Base-by-base conservation (phyloP, 139 green algal species). In the Chlamydomonas sp. region DNA sequence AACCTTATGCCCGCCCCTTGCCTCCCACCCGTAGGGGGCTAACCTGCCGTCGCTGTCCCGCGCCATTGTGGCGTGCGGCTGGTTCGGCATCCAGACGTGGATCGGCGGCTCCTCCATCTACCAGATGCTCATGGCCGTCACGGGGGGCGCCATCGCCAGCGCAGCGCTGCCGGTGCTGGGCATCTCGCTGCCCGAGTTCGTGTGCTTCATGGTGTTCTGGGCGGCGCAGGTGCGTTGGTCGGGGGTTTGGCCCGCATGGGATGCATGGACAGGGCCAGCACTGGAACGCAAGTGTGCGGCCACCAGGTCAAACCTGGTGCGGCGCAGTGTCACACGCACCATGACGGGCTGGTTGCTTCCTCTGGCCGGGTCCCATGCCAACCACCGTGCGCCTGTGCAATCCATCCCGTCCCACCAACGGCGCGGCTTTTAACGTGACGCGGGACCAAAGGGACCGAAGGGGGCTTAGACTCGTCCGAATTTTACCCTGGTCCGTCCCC, bases 11-110 rank as follows among this genome's bases (percentile, higher is more conserved):
- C 15, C 58, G 18, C 58, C 77, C 58, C 77, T 57, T 61, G 0
- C 31, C 31, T 9, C 12, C 8, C 73, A 15, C 73, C 57, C 61
- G 3, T 80, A 90, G 75, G 94, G 95, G 78, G 90, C 95, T n/a
- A 94, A 95, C 86, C 76, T 97, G 20, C 92, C 95, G 1, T 94
- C 93, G 5, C 84, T 96, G 10, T 89, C 93, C 4, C 89, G 95
- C 4, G 95, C 91, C 6, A 78, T 97, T 2, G 95, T 98, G 59
- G 95, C 95, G 1, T 96, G 93, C 87, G 95, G 93, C 61, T 97
- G 95, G 95, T 98, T 97, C 87, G 95, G 95, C 17, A 97, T 98
- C 73, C 94, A 98, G 83, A 96, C 93, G 5, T 95, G 93, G 91
- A 89, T 97, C 18, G 95, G 94, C 3, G 91, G 91, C 80, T 90